A percentile compares a stretch with the other conserved stretches of the same genome.
These are phyloP conservation scores for Euclidium syriacum DNA, from an alignment of 345 rosid species.

Conservation along the genomic window DNA sequence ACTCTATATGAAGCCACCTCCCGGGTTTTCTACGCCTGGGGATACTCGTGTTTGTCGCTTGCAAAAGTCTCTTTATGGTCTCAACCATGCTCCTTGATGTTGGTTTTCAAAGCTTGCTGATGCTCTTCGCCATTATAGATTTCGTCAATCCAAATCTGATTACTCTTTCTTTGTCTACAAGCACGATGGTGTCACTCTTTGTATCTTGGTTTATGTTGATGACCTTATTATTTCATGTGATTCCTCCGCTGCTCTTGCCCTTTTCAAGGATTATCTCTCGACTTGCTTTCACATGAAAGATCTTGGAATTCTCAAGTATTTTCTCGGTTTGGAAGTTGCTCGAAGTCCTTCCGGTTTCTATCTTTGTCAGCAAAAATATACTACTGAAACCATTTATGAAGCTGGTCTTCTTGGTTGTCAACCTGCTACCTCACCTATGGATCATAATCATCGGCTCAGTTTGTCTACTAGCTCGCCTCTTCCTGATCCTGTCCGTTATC, in stretches of 20 bases:
- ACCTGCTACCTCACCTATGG: neutral
- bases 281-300: neutral
- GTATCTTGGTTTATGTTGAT: neutral
- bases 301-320: neutral
- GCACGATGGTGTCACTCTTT: neutral
- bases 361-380: neutral
- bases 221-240: neutral
- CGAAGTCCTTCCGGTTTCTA: neutral
- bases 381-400: neutral
- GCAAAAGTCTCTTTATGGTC: neutral
- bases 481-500: neutral
- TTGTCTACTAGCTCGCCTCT: neutral
- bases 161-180: neutral
- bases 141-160: neutral
- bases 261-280: neutral
- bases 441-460: neutral
- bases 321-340: neutral
- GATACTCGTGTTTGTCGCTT: neutral
- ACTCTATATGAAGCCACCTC: no score
- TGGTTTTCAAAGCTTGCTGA: neutral
- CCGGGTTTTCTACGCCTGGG: neutral
- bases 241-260: neutral
- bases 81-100: neutral
- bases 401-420: neutral
- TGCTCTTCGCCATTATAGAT: neutral